A percentile compares a stretch with the other conserved stretches of the same genome.
Conservation (phyloP, 257 asterid genomes). For the Gentiana macrophylla region DNA sequence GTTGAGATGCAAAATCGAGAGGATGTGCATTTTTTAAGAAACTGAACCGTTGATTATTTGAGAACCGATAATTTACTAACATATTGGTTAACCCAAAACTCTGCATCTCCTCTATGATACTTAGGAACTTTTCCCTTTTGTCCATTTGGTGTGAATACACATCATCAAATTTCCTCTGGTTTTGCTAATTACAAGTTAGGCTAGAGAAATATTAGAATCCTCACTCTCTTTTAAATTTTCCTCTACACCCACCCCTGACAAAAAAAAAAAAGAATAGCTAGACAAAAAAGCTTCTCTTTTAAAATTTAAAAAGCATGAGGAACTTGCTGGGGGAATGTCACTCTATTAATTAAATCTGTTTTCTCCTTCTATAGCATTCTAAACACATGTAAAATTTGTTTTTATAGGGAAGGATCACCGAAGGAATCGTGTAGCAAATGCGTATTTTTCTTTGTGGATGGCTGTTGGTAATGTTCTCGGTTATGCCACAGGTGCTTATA, state of each 20-base stretch:
- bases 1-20: too few relatives aligned
- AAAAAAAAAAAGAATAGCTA: neutral
- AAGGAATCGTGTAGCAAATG: slow-evolving; percentile 78
- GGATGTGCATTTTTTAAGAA: too few relatives aligned
- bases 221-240: neutral
- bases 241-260: neutral
- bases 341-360: slow-evolving; percentile 1
- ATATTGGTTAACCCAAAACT: too few relatives aligned
- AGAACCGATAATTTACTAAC: too few relatives aligned
- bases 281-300: neutral
- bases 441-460: slow-evolving; percentile 72
- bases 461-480: slow-evolving; percentile 86
- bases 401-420: slow-evolving; percentile 63
- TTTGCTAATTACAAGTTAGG: neutral
- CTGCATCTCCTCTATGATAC: too few relatives aligned
- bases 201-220: neutral
- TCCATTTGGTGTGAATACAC: too few relatives aligned
- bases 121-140: too few relatives aligned
- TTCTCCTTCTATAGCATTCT: neutral
- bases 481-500: slow-evolving; percentile 75
- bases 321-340: neutral
- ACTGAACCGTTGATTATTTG: too few relatives aligned
- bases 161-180: too few relatives aligned
- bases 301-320: neutral
- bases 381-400: slow-evolving; percentile 3